These are phyloP conservation scores for Paragyromitra xinjiangensis DNA, from an alignment of 495 filamentous ascomycete species.

Conservation along the genomic window DNA sequence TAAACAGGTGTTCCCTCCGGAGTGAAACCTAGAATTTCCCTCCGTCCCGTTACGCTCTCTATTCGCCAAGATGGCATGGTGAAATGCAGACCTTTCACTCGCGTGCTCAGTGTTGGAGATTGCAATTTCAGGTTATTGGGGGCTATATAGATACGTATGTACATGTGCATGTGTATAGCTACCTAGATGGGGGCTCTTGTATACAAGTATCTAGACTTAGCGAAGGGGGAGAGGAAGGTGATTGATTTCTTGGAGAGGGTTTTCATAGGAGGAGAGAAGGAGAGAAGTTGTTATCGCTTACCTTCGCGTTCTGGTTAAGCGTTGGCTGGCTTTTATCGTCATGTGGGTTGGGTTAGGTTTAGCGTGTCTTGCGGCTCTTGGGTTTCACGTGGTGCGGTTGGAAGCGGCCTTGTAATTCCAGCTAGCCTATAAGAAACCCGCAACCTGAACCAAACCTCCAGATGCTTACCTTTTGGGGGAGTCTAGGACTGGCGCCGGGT, in stretches of 20 bases:
- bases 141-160: neutral
- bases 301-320: slow-evolving; percentile 18
- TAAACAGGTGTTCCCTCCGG: slow-evolving; percentile 32
- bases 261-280: neutral
- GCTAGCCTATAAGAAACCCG: no score
- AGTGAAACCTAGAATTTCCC: neutral
- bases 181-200: neutral
- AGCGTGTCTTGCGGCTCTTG: slow-evolving; percentile 1
- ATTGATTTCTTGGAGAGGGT: neutral
- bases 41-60: neutral
- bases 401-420: neutral
- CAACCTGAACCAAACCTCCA: no score
- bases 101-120: neutral
- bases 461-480: neutral
- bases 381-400: slow-evolving; percentile 8
- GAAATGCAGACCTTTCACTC: slow-evolving; percentile 9
- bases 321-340: neutral
- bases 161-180: neutral
- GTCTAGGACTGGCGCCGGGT: no score
- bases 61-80: slow-evolving; percentile 17
- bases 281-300: slow-evolving; percentile 5
- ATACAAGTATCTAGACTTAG: neutral
- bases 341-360: neutral
- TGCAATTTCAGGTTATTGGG: neutral
- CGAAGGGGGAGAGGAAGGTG: slow-evolving; percentile 1